Percentiles rank a stretch among this genome's conserved stretches.
phyloP scores from a whole-genome alignment of 805 yeast species.

The Kazachstania viticola region DNA sequence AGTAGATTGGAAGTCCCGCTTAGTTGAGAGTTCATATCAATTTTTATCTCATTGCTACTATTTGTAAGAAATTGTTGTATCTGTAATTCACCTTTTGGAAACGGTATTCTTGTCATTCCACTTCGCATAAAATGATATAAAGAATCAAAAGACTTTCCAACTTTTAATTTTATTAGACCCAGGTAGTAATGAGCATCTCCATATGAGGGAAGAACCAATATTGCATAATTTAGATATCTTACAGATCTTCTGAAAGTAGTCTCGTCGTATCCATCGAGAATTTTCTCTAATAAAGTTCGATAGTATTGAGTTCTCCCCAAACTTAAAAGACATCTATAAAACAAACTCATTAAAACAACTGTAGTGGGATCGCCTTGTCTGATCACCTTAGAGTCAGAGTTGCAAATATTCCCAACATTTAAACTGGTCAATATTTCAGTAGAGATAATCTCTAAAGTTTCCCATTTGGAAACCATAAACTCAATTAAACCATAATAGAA shows the following conservation, averaged over 20 bases:
- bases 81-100: not conserved
- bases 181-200: slow-evolving; percentile 4
- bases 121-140: slow-evolving; percentile 4
- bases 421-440: slow-evolving; percentile 2
- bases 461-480: slow-evolving; percentile 4
- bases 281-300: slow-evolving; percentile 1
- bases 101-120: slow-evolving; percentile 2
- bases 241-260: slow-evolving; percentile 2
- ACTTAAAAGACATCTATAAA: slow-evolving; percentile 3
- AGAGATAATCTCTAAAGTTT: slow-evolving; percentile 8
- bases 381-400: too few relatives aligned
- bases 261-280: not conserved
- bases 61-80: not conserved
- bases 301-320: slow-evolving; percentile 3
- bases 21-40: not conserved
- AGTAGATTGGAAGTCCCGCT: too few relatives aligned
- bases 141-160: not conserved
- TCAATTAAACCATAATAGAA: slow-evolving; percentile 37
- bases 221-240: slow-evolving; percentile 4
- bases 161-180: slow-evolving; percentile 1
- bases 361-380: not conserved
- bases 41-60: not conserved
- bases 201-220: slow-evolving; percentile 4
- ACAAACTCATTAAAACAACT: not conserved
- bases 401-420: slow-evolving; percentile 1